Base-by-base conservation (phyloP, 371 early-diverging fungal genomes). In the Blastocladiella emersonii region DNA sequence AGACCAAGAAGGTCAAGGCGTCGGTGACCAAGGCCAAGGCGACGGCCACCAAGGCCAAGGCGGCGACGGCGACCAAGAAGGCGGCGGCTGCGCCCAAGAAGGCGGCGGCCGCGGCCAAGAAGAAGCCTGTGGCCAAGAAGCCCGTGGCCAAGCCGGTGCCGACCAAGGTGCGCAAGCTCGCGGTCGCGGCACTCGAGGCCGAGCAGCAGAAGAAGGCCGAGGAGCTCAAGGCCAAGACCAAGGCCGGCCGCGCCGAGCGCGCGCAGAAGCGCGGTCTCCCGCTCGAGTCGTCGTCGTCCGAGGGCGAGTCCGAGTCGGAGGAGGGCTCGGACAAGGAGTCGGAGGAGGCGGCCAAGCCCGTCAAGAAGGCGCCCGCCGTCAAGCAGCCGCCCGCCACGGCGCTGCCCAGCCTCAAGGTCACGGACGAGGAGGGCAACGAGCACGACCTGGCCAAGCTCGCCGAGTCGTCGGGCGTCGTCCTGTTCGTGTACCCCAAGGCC, bases 401-500 rank as follows among this genome's bases (percentile, higher is more conserved):
- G 35, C 13, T 34, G 34, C 39, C 63, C 21, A 55, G 25, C 37
- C 27, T 34, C 60, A 62, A 39, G 27, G 27, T 34, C 63, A 62
- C 44, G 57, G 57, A 36, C 57, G 61, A 72, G 57, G 56, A 56
- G n/a, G 68, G 57, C 30, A 56, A 61, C 12, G 37, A 39, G 19
- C 45, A 66, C 45, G 57, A 64, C 15, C 61, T 74, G 23, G 27
- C 51, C 13, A 60, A 65, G 5, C 57, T 65, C 1, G 61, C 57
- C 30, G 27, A 67, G 56, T 60, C 59, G 25, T 25, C 32, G 19
- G 72, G 71, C 27, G 56, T 71, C 12, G 71, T 75, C 0, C 48
- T 75, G 57, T 75, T 75, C 63, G 66, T 71, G 53, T 75, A 75
- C 63, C 75, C 75, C 27, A 67, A 66, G 49, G 75, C 75, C 21